Conservation (phyloP, 768 basidiomycete genomes). For the Mycena filopes region DNA sequence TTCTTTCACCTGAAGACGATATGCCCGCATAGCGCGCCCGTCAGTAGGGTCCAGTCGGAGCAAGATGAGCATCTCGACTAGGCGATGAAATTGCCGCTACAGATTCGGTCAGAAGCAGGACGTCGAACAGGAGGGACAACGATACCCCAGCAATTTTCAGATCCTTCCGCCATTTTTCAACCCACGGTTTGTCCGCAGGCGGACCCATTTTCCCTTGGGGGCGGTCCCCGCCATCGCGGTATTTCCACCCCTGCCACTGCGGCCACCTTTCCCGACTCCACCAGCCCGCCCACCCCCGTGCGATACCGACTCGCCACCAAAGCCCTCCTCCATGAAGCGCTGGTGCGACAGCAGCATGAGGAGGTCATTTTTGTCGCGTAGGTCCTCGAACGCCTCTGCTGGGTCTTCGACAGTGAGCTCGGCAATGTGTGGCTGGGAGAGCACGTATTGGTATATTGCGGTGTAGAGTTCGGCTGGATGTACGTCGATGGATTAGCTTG, state of each 20-base stretch:
- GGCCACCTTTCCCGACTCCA: slow-evolving; percentile 50
- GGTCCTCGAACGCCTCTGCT: slow-evolving; percentile 96
- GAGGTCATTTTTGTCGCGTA: slow-evolving; percentile 93
- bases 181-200: slow-evolving; percentile 80
- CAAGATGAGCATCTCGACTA: slow-evolving; percentile 92
- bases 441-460: slow-evolving; percentile 82
- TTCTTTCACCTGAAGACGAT: slow-evolving; percentile 93
- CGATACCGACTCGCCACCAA: slow-evolving; percentile 57
- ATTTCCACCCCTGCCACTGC: slow-evolving; percentile 35
- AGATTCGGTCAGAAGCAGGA: slow-evolving; percentile 6
- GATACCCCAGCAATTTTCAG: slow-evolving; percentile 90
- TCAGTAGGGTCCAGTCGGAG: slow-evolving; percentile 74
- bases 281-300: slow-evolving; percentile 64
- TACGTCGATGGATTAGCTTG: not conserved
- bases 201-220: slow-evolving; percentile 76
- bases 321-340: slow-evolving; percentile 78
- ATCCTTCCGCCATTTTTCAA: slow-evolving; percentile 81
- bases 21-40: slow-evolving; percentile 64
- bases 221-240: slow-evolving; percentile 14
- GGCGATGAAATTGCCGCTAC: slow-evolving; percentile 92
- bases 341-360: slow-evolving; percentile 74
- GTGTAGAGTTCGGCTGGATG: slow-evolving; percentile 84
- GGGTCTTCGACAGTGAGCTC: slow-evolving; percentile 98
- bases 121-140: slow-evolving; percentile 27
- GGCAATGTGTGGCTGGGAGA: slow-evolving; percentile 74